These are phyloP conservation scores for Apiosordaria backusii DNA, from an alignment of 495 filamentous ascomycete genomes.

Conservation along the genomic window DNA sequence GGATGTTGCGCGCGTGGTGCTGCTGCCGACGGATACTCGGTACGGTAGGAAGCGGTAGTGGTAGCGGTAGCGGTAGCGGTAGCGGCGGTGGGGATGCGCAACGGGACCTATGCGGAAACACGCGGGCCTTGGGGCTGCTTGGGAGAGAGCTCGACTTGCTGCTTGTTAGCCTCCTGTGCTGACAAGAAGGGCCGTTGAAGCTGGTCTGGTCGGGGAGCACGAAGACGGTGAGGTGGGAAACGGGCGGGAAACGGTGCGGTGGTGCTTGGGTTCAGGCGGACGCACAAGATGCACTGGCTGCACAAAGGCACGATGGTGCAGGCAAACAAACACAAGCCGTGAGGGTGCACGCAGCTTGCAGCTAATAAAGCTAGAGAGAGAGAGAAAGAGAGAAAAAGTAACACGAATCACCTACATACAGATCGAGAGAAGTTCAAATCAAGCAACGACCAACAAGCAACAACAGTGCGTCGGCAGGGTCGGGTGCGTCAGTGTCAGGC, in stretches of 20 bases:
- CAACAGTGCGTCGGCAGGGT: background rate
- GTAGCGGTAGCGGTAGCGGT: too few species aligned
- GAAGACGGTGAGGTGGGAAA: conserved; percentile 2
- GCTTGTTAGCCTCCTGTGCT: background rate
- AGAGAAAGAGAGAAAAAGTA: background rate
- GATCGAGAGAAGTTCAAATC: background rate
- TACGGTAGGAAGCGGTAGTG: background rate
- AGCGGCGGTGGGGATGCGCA: conserved; percentile 2
- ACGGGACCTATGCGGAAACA: background rate
- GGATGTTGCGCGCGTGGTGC: background rate
- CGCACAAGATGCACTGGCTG: background rate
- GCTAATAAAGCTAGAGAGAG: background rate
- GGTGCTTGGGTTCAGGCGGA: background rate
- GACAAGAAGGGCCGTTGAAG: background rate
- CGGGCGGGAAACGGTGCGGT: background rate
- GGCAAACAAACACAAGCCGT: conserved; percentile 4
- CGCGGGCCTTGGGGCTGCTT: background rate
- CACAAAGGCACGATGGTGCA: conserved; percentile 11
- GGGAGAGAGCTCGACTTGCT: background rate
- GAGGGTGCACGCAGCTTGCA: background rate
- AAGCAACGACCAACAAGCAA: background rate
- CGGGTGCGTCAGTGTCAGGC: conserved; percentile 1
- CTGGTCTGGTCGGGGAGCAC: background rate
- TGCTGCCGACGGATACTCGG: background rate
- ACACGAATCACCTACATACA: background rate